phyloP scores from a whole-genome alignment of 768 basidiomycete genomes.

The Hemileccinum rubropunctum region DNA sequence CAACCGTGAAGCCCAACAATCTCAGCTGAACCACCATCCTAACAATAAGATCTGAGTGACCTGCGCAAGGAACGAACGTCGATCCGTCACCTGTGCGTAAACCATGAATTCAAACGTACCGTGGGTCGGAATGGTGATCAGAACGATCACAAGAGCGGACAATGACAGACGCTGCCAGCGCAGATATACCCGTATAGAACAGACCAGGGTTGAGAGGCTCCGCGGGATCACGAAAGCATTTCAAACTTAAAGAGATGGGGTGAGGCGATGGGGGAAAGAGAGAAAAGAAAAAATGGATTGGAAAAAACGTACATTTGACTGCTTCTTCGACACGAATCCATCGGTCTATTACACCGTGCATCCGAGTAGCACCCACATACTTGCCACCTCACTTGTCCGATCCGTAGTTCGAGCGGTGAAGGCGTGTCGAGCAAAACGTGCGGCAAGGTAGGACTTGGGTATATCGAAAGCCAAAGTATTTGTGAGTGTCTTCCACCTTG shows the following conservation, averaged over 20 bases:
- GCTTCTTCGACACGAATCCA: slow-evolving; percentile 88
- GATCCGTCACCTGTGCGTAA: too few species aligned
- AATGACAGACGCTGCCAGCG: slow-evolving; percentile 85
- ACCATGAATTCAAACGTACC: too few species aligned
- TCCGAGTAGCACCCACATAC: slow-evolving; percentile 54
- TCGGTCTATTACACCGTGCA: slow-evolving; percentile 66
- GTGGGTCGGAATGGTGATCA: too few species aligned
- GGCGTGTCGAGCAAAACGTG: slow-evolving; percentile 71
- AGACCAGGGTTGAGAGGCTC: slow-evolving; percentile 87
- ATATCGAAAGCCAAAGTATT: slow-evolving; percentile 73
- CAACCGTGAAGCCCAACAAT: neutral
- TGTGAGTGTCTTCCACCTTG: too few species aligned
- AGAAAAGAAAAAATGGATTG: too few species aligned
- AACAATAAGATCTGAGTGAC: too few species aligned
- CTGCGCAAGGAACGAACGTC: too few species aligned
- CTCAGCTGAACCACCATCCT: too few species aligned
- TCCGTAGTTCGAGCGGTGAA: slow-evolving; percentile 72
- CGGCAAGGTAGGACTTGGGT: slow-evolving; percentile 59
- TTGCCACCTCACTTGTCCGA: slow-evolving; percentile 64
- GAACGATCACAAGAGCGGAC: slow-evolving; percentile 74
- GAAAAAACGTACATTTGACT: slow-evolving; percentile 70
- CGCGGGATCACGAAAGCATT: slow-evolving; percentile 73
- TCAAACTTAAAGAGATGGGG: slow-evolving; percentile 51
- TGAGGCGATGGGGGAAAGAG: neutral
- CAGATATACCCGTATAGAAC: slow-evolving; percentile 86